Conservation (phyloP, 345 rosid genomes). For the Draba incana region DNA sequence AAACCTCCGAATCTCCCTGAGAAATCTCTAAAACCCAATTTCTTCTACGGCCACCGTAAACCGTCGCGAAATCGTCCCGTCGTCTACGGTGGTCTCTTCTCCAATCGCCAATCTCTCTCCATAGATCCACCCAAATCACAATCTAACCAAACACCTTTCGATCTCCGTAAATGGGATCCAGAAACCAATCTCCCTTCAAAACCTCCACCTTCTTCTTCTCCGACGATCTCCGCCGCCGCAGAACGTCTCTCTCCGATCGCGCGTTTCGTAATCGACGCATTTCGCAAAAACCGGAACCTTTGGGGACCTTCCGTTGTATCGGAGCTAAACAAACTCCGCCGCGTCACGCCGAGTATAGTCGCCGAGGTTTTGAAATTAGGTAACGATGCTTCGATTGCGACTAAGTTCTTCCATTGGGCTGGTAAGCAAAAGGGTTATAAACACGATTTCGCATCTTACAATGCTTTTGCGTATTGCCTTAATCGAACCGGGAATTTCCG, state of each 20-base stretch:
- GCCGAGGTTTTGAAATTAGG: constrained; percentile 78
- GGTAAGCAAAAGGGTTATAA: constrained; percentile 86
- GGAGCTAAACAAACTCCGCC: constrained; percentile 85
- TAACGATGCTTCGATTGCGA: constrained; percentile 54
- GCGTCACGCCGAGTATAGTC: constrained; percentile 77
- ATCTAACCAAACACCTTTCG: constrained; percentile 46
- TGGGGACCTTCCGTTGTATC: constrained; percentile 74
- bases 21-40: constrained; percentile 57
- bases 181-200: constrained; percentile 37
- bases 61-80: constrained; percentile 82
- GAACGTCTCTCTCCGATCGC: constrained; percentile 77
- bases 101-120: constrained; percentile 61
- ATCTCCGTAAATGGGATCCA: constrained; percentile 78
- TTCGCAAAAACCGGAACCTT: constrained; percentile 54
- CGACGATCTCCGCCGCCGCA: constrained; percentile 44
- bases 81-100: constrained; percentile 79
- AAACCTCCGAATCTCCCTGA: constrained; percentile 40
- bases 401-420: constrained; percentile 96
- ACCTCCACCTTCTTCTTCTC: not conserved
- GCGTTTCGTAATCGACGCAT: constrained; percentile 78
- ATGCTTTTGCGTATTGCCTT: constrained; percentile 87
- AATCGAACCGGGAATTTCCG: constrained; percentile 63
- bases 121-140: constrained; percentile 18
- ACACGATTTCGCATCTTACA: constrained; percentile 79
- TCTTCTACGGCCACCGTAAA: constrained; percentile 81